These are phyloP conservation scores for Cubamyces lactineus DNA, from an alignment of 768 basidiomycete species.

Conservation along the genomic window DNA sequence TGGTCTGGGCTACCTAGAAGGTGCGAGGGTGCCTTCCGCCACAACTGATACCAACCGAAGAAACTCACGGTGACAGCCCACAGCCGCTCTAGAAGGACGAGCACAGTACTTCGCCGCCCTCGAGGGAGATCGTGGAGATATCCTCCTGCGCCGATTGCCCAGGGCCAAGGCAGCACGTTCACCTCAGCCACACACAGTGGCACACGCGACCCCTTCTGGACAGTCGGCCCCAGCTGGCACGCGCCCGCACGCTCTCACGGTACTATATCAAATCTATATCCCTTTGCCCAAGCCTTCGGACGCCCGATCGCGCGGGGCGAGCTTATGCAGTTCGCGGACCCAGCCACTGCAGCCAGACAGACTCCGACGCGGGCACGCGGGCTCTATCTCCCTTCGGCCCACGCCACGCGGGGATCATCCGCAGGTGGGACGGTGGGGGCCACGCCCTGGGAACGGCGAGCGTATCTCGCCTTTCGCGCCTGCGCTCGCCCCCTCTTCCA, in stretches of 20 bases:
- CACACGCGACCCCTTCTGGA: conserved; percentile 6
- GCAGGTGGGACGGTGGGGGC: background rate
- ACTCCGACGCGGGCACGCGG: background rate
- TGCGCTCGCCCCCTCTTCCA: too few species aligned
- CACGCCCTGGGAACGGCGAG: background rate
- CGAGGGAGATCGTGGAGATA: background rate
- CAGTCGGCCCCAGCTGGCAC: background rate
- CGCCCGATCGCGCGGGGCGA: background rate
- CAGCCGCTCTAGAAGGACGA: too few species aligned
- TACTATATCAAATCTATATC: conserved; percentile 11
- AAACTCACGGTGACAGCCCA: too few species aligned
- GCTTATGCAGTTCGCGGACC: conserved; percentile 8
- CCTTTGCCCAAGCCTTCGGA: conserved; percentile 9
- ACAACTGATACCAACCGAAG: too few species aligned
- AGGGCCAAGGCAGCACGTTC: background rate
- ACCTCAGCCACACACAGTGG: background rate
- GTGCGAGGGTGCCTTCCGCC: too few species aligned
- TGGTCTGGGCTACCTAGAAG: too few species aligned
- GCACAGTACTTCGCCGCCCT: background rate
- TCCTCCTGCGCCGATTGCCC: background rate
- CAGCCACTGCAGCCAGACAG: background rate
- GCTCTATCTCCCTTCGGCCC: background rate
- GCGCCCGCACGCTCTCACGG: conserved; percentile 6
- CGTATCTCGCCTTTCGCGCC: background rate
- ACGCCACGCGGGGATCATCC: conserved; percentile 4